These are phyloP conservation scores for Pythium phragmitis DNA, from an alignment of 352 stramenopile species.

Conservation along the genomic window DNA sequence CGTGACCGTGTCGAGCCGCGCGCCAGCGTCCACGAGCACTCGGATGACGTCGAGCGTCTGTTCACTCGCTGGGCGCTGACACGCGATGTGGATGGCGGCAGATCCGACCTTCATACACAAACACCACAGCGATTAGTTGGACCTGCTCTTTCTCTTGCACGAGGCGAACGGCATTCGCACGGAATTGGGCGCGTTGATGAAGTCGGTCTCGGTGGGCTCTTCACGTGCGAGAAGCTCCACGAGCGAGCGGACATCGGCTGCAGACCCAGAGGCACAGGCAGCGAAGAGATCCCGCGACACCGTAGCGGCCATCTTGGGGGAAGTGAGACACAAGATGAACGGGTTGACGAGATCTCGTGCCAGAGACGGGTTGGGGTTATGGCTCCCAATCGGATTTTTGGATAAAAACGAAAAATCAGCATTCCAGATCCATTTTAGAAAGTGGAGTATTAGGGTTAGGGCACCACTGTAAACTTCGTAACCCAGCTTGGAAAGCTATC, in stretches of 20 bases:
- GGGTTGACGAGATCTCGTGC: neutral
- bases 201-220: neutral
- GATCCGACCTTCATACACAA: conserved; percentile 6
- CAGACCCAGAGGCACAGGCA: conserved; percentile 6
- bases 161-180: neutral
- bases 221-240: conserved; percentile 4
- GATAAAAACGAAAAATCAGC: too few relatives aligned
- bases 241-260: conserved; percentile 7
- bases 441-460: neutral
- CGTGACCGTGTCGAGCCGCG: neutral
- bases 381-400: too few relatives aligned
- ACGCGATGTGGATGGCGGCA: conserved; percentile 12
- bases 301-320: neutral
- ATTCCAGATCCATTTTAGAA: neutral
- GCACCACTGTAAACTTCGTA: neutral
- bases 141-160: neutral
- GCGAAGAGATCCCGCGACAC: conserved; percentile 3
- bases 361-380: too few relatives aligned
- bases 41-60: conserved; percentile 10
- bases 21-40: conserved; percentile 14
- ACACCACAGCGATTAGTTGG: neutral
- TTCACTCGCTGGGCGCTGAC: conserved; percentile 10
- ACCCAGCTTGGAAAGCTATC: neutral
- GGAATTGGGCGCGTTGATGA: conserved; percentile 7
- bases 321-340: neutral